A percentile compares a stretch with the other conserved stretches of the same genome.
These are phyloP conservation scores for Shiraia bambusicola DNA, from an alignment of 2,329 filamentous ascomycete genomes.

Conservation along the genomic window DNA sequence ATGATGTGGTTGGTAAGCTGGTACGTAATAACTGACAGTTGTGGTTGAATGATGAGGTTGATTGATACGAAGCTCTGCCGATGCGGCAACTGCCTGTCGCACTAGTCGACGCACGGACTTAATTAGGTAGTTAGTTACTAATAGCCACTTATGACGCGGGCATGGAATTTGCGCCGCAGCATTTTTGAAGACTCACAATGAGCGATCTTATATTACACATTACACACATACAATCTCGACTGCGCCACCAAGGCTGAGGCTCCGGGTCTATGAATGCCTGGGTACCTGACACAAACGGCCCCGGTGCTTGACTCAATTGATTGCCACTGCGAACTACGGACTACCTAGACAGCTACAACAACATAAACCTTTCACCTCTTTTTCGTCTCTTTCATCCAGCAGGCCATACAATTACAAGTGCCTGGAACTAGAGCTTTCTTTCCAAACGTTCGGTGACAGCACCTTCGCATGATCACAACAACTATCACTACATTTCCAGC, in stretches of 20 bases:
- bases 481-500: background rate
- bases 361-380: conserved; percentile 1
- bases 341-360: background rate
- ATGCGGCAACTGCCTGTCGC: conserved; percentile 8
- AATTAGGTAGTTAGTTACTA: too few species aligned
- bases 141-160: conserved; percentile 36
- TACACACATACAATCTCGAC: background rate
- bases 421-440: conserved; percentile 15
- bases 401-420: conserved; percentile 35
- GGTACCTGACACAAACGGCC: conserved; percentile 8
- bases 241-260: conserved; percentile 11
- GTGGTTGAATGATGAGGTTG: conserved; percentile 14
- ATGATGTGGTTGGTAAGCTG: conserved; percentile 25
- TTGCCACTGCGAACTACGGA: conserved; percentile 22
- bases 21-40: conserved; percentile 8
- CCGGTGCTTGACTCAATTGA: conserved; percentile 16
- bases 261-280: conserved; percentile 4
- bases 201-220: too few species aligned
- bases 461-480: conserved; percentile 3
- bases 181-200: conserved; percentile 4
- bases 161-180: conserved; percentile 17
- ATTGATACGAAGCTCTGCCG: conserved; percentile 15
- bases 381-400: conserved; percentile 25
- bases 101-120: conserved; percentile 9
- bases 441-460: background rate